Percentiles rank a stretch among this genome's conserved stretches.
Evolutionary conservation across 2,329 filamentous ascomycete genomes (phyloP).

Genomic region (Apiospora kogelbergensis): DNA sequence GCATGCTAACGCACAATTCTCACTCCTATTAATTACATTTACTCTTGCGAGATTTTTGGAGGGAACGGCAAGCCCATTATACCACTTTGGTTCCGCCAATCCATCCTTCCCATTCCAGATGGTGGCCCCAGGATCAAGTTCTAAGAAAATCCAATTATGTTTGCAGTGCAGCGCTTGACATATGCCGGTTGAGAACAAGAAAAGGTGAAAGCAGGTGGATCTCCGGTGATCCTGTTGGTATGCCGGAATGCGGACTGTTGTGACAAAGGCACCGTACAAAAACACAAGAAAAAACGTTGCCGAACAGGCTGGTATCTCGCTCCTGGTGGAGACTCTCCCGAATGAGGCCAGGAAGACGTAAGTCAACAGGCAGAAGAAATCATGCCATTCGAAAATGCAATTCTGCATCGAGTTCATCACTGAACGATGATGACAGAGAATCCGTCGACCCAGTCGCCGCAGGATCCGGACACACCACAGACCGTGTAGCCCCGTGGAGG

Average conservation of each 20-base stretch:
- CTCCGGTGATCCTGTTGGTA: slow-evolving; percentile 13
- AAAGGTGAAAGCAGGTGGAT: slow-evolving; percentile 8
- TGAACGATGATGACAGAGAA: slow-evolving; percentile 79
- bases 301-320: neutral
- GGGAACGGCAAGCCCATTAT: neutral
- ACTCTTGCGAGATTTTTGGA: neutral
- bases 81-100: neutral
- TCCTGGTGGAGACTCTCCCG: neutral
- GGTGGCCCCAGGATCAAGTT: neutral
- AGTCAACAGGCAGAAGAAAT: neutral
- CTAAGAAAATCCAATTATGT: slow-evolving; percentile 6
- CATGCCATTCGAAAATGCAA: neutral
- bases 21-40: neutral
- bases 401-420: slow-evolving; percentile 37
- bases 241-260: slow-evolving; percentile 8
- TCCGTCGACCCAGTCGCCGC: slow-evolving; percentile 78
- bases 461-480: slow-evolving; percentile 83
- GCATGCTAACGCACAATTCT: neutral
- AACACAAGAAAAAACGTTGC: slow-evolving; percentile 6
- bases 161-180: slow-evolving; percentile 6
- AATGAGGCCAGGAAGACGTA: neutral
- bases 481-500: slow-evolving; percentile 87
- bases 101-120: neutral
- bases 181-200: neutral
- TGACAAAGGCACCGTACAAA: slow-evolving; percentile 1